A percentile compares a stretch with the other conserved stretches of the same genome.
Conservation (phyloP, 1,284 basidiomycete genomes). For the Trametes pubescens region DNA sequence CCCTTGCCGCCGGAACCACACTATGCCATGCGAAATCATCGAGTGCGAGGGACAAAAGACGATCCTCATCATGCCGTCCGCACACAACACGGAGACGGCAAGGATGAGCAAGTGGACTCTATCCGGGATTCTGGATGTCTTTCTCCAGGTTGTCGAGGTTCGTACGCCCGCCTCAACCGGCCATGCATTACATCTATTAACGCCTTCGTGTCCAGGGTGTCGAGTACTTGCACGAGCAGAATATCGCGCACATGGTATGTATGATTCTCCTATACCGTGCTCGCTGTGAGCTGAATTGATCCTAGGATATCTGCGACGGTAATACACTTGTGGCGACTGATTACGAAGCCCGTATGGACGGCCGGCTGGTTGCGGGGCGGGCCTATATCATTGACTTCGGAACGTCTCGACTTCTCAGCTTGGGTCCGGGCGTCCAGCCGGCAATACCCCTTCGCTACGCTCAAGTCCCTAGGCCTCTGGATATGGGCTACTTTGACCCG, state of each 20-base stretch:
- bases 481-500: conserved; percentile 2
- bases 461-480: not conserved
- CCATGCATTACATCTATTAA: not conserved
- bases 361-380: not conserved
- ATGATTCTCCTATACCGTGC: not conserved
- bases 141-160: conserved; percentile 2
- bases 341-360: not conserved
- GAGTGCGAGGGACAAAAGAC: not conserved
- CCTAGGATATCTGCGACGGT: conserved; percentile 5
- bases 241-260: not conserved
- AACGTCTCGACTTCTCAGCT: not conserved
- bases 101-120: not conserved
- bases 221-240: not conserved
- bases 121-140: not conserved
- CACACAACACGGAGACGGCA: not conserved
- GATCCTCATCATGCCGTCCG: conserved; percentile 2
- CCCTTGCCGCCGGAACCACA: not conserved
- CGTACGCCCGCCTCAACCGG: not conserved
- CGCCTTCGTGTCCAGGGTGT: not conserved
- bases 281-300: not conserved
- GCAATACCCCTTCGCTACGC: not conserved
- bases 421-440: not conserved
- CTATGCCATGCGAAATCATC: conserved; percentile 1
- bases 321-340: not conserved
- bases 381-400: conserved; percentile 14